Base-by-base conservation (phyloP, 2,329 filamentous ascomycete species). In the Apiospora hydei region DNA sequence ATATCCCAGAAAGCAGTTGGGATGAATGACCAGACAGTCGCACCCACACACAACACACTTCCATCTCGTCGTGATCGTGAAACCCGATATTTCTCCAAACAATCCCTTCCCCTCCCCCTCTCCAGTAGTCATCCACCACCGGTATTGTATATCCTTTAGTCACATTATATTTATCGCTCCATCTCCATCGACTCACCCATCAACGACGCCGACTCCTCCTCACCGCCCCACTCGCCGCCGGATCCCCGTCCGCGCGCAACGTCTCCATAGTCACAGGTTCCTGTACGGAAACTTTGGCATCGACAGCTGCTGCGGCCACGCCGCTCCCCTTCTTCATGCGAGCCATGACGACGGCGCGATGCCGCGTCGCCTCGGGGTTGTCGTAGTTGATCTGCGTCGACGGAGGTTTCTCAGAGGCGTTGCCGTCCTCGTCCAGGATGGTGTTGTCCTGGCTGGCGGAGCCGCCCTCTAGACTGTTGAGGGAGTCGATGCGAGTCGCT, bases 361-460 rank as follows among this genome's bases (percentile, higher is more conserved):
- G 77, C 72, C 81, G 79, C 73, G 83, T 80, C 3, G 86, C 87
- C 24, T 87, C 84, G 0, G 86, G 84, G 72, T 89, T 86, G 5
- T 85, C 82, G 71, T 90, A 90, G 72, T 84, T 84, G 3, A 90
- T 80, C 78, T 90, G 88, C 10, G 88, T 89, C 2, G 84, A 81
- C 0, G 84, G 82, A 8, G 85, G 86, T 8, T 78, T 75, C 13
- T 69, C 71, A 6, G 66, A 69, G 14, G 26, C 7, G 74, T 38
- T 38, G 34, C 16, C 38, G 71, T 64, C 57, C 30, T 64, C 57
- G 57, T n/a, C 57, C 16, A 61, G 53, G 7, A 61, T 61, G 53
- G 53, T 61, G 18, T 64, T 64, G 34, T 74, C 73, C 24, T 70
- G 73, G 30, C 34, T 43, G 47, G 44, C 70, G 18, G 72, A 67